Percentiles rank a stretch among this genome's conserved stretches.
These are phyloP conservation scores for Lachancea waltii DNA, from an alignment of 805 yeast species.

Conservation along the genomic window DNA sequence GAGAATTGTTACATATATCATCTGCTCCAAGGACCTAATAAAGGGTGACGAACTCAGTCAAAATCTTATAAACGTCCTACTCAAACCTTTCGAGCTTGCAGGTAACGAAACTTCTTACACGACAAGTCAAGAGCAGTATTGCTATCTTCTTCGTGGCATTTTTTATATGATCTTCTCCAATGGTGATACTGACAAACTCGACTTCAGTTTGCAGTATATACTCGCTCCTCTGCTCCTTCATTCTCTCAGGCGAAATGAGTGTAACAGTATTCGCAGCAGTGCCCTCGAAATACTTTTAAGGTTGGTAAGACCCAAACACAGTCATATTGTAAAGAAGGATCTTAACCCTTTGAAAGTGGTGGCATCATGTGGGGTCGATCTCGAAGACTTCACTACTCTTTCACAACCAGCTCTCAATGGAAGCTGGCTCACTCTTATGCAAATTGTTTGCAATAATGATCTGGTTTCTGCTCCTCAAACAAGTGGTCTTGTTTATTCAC, in stretches of 20 bases:
- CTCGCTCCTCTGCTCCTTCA: background rate
- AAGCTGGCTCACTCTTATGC: conserved; percentile 11
- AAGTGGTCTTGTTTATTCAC: background rate
- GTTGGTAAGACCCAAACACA: background rate
- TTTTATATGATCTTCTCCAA: conserved; percentile 1
- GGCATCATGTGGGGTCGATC: conserved; percentile 20
- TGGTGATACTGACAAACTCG: background rate
- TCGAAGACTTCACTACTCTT: conserved; percentile 17
- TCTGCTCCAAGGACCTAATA: conserved; percentile 10
- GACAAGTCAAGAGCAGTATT: background rate
- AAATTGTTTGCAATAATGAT: background rate
- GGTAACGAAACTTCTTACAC: background rate
- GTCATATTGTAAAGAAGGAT: conserved; percentile 3
- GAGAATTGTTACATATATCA: conserved; percentile 23
- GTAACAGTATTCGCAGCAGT: background rate
- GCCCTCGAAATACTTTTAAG: background rate
- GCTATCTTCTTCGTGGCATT: conserved; percentile 2
- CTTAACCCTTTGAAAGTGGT: conserved; percentile 20
- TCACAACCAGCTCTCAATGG: conserved; percentile 8
- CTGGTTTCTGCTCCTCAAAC: background rate
- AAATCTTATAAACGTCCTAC: background rate
- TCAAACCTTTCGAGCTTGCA: background rate
- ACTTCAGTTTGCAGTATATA: background rate
- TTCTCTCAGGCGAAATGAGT: background rate
- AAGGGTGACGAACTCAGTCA: background rate